Base-by-base conservation (phyloP, 805 yeast genomes). In the Hanseniaspora lachancei region DNA sequence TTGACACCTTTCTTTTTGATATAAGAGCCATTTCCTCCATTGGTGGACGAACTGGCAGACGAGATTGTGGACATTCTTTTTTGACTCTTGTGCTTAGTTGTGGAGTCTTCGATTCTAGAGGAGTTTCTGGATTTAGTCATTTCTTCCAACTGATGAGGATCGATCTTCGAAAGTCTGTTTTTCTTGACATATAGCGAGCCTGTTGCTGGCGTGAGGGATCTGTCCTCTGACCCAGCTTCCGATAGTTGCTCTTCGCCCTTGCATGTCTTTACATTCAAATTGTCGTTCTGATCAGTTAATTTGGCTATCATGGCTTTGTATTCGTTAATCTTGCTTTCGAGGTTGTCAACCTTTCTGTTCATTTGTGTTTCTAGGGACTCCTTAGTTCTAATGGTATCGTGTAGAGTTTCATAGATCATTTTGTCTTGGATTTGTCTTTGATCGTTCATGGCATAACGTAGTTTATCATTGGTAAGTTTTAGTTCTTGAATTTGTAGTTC, bases 1-100 rank as follows among this genome's bases (percentile, higher is more conserved):
- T 53, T 53, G 23, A 47, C 51, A 29, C 57, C 57, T 21, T 47
- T 53, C 41, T 53, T 53, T 15, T 53, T 53, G 32, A 43, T 52
- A 36, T 52, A 52, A 13, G 49, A 46, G 16, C 35, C 39, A 20
- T 48, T 38, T 13, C 64, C 57, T n/a, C 67, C 68, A 43, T 61
- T 58, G 5, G 61, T 57, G 24, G 58, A 49, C 4, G 68, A 61
- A 38, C 64, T 62, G 24, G 76, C 73, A 50, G 74, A 73, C 13
- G 79, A 72, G 2, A 77, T 70, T 16, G 79, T 70, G 29, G 72
- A 63, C 32, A 70, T 52, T 24, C 57, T 43, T 27, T 50, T 51
- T 29, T 59, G 44, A 15, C 20, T 47, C 9, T 9, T 34, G 29
- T 16, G 29, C 23, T 39, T 38, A 16, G 5, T n/a, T 13, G 32